A percentile compares a stretch with the other conserved stretches of the same genome.
Conservation (phyloP, 2,329 filamentous ascomycete genomes). For the Fusarium decemcellulare region DNA sequence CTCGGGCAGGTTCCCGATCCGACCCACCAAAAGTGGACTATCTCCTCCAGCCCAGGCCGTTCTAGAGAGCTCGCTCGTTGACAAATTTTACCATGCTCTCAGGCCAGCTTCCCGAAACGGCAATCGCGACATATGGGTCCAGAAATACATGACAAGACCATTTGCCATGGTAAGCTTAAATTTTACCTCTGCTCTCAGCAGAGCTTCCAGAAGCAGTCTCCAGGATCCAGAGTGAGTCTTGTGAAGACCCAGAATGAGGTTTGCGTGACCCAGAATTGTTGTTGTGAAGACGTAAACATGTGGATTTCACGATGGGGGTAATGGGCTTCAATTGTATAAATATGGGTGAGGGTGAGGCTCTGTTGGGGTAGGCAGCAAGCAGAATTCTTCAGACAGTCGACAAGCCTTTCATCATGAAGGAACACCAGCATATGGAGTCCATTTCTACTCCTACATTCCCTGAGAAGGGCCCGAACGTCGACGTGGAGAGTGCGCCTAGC, state of each 20-base stretch:
- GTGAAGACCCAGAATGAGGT: not conserved
- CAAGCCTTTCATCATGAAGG: not conserved
- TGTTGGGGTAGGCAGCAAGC: not conserved
- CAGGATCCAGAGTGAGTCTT: not conserved
- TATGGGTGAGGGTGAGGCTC: not conserved
- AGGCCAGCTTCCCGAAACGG: constrained; percentile 16
- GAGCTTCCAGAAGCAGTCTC: not conserved
- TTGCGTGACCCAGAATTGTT: not conserved
- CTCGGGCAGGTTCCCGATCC: not conserved
- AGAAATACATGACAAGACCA: not conserved
- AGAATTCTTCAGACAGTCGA: not conserved
- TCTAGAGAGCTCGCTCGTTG: not conserved
- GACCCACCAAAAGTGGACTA: constrained; percentile 1
- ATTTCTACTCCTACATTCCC: not conserved
- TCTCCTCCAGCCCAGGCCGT: not conserved
- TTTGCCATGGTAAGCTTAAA: not conserved
- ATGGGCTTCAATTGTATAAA: not conserved
- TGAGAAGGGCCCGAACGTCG: not conserved
- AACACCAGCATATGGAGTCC: not conserved
- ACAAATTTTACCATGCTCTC: constrained; percentile 7
- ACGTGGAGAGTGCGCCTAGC: not conserved
- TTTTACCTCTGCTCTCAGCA: not conserved
- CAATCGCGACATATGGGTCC: constrained; percentile 16
- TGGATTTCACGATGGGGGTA: not conserved
- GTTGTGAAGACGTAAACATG: constrained; percentile 5